These are phyloP conservation scores for Trichoderma sp. DNA, from an alignment of 2,329 filamentous ascomycete genomes.

Conservation along the genomic window DNA sequence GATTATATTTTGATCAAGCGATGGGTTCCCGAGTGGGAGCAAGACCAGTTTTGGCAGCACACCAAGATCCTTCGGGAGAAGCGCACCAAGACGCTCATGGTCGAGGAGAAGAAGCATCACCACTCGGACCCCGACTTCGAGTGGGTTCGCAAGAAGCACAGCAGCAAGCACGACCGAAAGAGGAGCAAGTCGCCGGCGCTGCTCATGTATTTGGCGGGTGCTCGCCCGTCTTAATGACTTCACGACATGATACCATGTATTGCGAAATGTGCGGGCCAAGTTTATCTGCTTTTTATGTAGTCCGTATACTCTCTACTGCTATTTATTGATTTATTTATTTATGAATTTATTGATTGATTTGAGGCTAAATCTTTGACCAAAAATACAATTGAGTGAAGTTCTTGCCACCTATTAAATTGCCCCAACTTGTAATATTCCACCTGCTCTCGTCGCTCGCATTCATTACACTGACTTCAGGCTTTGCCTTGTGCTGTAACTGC, in stretches of 20 bases:
- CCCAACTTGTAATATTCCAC: background rate
- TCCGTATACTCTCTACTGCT: background rate
- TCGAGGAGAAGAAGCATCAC: slow-evolving; percentile 49
- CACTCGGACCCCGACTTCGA: slow-evolving; percentile 52
- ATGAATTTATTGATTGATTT: background rate
- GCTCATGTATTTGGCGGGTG: slow-evolving; percentile 60
- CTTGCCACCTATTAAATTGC: background rate
- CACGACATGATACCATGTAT: background rate
- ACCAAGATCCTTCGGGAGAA: slow-evolving; percentile 65
- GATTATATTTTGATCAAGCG: slow-evolving; percentile 73
- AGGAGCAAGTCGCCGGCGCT: slow-evolving; percentile 59
- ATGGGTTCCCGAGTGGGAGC: slow-evolving; percentile 71
- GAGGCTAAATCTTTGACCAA: background rate
- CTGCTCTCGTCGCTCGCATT: background rate
- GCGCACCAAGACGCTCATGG: slow-evolving; percentile 47
- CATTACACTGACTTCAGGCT: slow-evolving; percentile 11
- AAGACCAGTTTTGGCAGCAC: slow-evolving; percentile 72
- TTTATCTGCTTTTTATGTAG: background rate
- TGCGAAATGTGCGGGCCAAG: background rate
- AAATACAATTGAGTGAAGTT: background rate
- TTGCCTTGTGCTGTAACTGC: slow-evolving; percentile 18
- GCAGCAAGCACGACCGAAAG: slow-evolving; percentile 41
- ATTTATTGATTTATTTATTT: background rate
- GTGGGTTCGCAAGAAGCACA: slow-evolving; percentile 57
- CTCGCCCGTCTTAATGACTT: slow-evolving; percentile 40